These are phyloP conservation scores for Vaccinium myrtillus DNA, from an alignment of 148 eudicot species.

Conservation along the genomic window DNA sequence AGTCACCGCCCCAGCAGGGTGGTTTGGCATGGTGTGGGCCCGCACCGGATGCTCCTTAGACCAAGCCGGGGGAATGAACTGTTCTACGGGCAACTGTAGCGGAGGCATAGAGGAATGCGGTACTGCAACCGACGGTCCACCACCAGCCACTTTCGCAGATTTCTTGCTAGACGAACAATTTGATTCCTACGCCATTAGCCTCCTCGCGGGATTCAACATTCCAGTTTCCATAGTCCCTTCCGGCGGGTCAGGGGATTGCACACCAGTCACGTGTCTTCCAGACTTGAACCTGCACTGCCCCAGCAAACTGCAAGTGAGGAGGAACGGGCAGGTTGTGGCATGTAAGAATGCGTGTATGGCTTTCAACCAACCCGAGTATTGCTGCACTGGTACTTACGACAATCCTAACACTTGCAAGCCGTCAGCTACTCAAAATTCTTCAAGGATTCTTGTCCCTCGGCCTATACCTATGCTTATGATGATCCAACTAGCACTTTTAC, in stretches of 20 bases:
- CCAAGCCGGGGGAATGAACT: slow-evolving; percentile 22
- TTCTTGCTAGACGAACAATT: slow-evolving; percentile 22
- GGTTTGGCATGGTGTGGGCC: slow-evolving; percentile 43
- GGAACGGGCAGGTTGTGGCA: slow-evolving; percentile 11
- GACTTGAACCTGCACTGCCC: slow-evolving; percentile 35
- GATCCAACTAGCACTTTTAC: slow-evolving; percentile 35
- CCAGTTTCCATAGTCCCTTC: slow-evolving; percentile 21
- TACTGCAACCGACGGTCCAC: slow-evolving; percentile 20
- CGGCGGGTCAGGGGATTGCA: slow-evolving; percentile 32
- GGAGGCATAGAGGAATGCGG: slow-evolving; percentile 16
- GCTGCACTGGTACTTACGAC: slow-evolving; percentile 26
- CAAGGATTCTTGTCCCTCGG: slow-evolving; percentile 30
- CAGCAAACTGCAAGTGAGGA: slow-evolving; percentile 8
- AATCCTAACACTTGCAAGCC: slow-evolving; percentile 32
- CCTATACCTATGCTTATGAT: slow-evolving; percentile 40
- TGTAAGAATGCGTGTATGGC: slow-evolving; percentile 37
- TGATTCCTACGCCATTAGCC: slow-evolving; percentile 35
- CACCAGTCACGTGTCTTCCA: slow-evolving; percentile 15
- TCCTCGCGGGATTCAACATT: slow-evolving; percentile 35
- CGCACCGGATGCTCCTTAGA: slow-evolving; percentile 28
- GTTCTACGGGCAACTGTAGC: slow-evolving; percentile 38
- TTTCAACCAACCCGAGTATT: slow-evolving; percentile 24
- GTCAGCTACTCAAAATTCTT: slow-evolving; percentile 24
- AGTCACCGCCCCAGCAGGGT: slow-evolving; percentile 21
- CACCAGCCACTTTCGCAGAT: slow-evolving; percentile 36